These are phyloP conservation scores for Ophiocordyceps camponoti-floridani DNA, from an alignment of 2,329 filamentous ascomycete species.

Conservation along the genomic window DNA sequence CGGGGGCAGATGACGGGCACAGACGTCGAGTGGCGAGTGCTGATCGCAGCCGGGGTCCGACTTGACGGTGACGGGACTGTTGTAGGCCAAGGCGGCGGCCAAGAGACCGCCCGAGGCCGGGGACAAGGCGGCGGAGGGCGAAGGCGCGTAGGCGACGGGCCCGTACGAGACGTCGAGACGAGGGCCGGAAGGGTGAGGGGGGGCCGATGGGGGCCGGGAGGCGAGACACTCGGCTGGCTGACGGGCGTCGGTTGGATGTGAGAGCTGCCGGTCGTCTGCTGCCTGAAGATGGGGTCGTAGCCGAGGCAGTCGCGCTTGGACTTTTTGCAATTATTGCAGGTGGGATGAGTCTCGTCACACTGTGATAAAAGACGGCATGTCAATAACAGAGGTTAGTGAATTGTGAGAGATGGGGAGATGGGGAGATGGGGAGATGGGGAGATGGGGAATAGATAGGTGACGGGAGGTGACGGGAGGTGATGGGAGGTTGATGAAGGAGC, in stretches of 20 bases:
- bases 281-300: conserved; percentile 77
- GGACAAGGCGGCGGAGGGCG: conserved; percentile 13
- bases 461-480: too few species aligned
- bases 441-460: too few species aligned
- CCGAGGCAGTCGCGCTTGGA: conserved; percentile 74
- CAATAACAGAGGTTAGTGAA: conserved; percentile 5
- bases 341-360: conserved; percentile 93
- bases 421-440: background rate
- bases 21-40: conserved; percentile 15
- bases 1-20: conserved; percentile 26
- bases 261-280: conserved; percentile 42
- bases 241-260: conserved; percentile 21
- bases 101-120: conserved; percentile 7
- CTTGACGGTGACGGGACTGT: conserved; percentile 13
- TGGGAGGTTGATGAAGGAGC: too few species aligned
- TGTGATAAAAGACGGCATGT: conserved; percentile 22
- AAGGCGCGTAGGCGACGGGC: conserved; percentile 20
- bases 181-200: conserved; percentile 8
- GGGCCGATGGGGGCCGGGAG: conserved; percentile 9
- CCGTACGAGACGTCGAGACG: conserved; percentile 23
- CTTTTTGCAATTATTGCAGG: conserved; percentile 80
- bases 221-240: conserved; percentile 14
- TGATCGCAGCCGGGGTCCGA: conserved; percentile 32
- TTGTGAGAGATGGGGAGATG: background rate
- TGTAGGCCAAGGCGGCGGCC: conserved; percentile 13